Evolutionary conservation across 305 asterid species (phyloP).

Genomic region (Fraxinus velutina): DNA sequence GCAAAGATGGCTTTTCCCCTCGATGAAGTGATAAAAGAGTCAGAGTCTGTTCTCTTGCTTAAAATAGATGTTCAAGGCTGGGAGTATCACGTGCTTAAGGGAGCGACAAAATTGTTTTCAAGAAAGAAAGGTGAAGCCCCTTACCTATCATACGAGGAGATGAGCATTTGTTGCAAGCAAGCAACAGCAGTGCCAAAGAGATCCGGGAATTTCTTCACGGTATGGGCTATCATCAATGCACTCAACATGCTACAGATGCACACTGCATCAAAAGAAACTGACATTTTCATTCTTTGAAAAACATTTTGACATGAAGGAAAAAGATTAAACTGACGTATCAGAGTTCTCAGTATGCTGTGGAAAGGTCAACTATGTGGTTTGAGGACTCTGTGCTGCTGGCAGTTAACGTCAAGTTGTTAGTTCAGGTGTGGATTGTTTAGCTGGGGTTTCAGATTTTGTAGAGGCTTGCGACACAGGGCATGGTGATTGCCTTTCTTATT

Average conservation of each 20-base stretch:
- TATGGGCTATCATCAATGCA: slow-evolving; percentile 72
- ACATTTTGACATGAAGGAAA: background rate
- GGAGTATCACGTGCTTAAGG: slow-evolving; percentile 93
- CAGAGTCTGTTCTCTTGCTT: slow-evolving; percentile 62
- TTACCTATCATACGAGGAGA: slow-evolving; percentile 88
- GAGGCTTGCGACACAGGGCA: background rate
- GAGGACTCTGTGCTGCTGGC: slow-evolving; percentile 12
- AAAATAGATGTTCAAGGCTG: slow-evolving; percentile 97
- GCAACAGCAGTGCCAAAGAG: slow-evolving; percentile 81
- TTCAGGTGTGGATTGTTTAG: slow-evolving; percentile 4
- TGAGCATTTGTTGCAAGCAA: slow-evolving; percentile 77
- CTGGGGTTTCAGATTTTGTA: slow-evolving; percentile 2
- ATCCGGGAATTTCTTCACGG: slow-evolving; percentile 62
- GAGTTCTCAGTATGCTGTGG: slow-evolving; percentile 10
- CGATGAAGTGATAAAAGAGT: slow-evolving; percentile 60
- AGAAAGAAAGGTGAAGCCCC: slow-evolving; percentile 87
- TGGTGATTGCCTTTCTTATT: slow-evolving; percentile 7
- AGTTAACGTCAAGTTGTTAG: background rate
- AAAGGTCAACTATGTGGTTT: background rate
- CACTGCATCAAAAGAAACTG: slow-evolving; percentile 83
- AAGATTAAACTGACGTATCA: slow-evolving; percentile 4
- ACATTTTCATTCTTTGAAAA: slow-evolving; percentile 3
- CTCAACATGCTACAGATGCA: slow-evolving; percentile 74
- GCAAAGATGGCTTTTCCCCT: slow-evolving; percentile 34
- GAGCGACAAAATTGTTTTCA: slow-evolving; percentile 72